These are phyloP conservation scores for Bacidia gigantensis DNA, from an alignment of 495 filamentous ascomycete genomes.

Conservation along the genomic window DNA sequence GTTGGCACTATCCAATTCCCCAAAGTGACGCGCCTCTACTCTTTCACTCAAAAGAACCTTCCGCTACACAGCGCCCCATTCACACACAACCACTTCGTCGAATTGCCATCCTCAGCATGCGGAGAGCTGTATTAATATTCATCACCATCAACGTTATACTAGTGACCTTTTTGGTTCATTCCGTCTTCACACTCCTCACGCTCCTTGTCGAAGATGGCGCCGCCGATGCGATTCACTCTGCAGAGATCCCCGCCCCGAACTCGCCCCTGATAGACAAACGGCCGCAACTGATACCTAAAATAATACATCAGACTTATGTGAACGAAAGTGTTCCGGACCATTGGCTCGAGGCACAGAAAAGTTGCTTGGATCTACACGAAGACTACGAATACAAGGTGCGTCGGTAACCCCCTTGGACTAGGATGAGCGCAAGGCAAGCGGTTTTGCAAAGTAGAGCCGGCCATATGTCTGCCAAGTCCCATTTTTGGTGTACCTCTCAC, in stretches of 20 bases:
- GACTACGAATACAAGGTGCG: constrained; percentile 72
- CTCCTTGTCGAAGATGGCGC: constrained; percentile 55
- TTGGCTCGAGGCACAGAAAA: constrained; percentile 60
- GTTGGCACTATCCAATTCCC: too few relatives aligned
- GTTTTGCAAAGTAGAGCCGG: too few relatives aligned
- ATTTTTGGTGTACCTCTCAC: too few relatives aligned
- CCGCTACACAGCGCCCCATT: not conserved
- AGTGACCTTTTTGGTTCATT: constrained; percentile 43
- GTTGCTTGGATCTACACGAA: constrained; percentile 59
- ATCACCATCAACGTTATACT: constrained; percentile 46
- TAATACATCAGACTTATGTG: constrained; percentile 80
- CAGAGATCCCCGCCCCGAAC: constrained; percentile 51
- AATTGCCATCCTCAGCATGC: constrained; percentile 34
- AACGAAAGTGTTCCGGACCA: constrained; percentile 61
- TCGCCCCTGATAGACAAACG: constrained; percentile 44
- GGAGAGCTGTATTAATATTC: constrained; percentile 50
- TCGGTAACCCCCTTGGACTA: not conserved
- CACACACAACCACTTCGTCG: not conserved
- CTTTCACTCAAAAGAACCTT: too few relatives aligned
- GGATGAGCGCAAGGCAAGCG: too few relatives aligned
- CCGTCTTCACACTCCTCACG: constrained; percentile 48
- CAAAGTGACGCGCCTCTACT: too few relatives aligned
- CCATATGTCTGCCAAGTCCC: too few relatives aligned
- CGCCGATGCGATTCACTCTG: constrained; percentile 46
- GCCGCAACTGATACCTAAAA: constrained; percentile 67